Evolutionary conservation across 2,329 filamentous ascomycete genomes (phyloP).

Genomic region (Zymoseptoria crescenta): DNA sequence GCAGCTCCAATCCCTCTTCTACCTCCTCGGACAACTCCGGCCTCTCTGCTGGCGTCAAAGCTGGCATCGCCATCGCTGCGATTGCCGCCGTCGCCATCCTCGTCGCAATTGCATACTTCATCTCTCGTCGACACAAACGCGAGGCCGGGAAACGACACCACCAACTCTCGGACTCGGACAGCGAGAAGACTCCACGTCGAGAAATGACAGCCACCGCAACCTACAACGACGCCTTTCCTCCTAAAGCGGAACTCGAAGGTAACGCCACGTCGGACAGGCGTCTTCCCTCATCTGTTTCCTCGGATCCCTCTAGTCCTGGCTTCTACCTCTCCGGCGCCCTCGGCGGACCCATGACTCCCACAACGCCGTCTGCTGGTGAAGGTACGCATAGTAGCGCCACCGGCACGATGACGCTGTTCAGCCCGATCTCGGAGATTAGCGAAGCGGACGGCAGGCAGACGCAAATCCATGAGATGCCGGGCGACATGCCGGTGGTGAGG

Average conservation of each 20-base stretch:
- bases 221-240: constrained; percentile 17
- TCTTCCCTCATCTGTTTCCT: constrained; percentile 12
- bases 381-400: constrained; percentile 21
- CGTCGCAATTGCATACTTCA: constrained; percentile 28
- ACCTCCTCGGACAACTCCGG: neutral
- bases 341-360: constrained; percentile 11
- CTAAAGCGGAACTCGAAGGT: constrained; percentile 40
- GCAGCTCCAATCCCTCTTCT: neutral
- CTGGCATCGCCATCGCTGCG: constrained; percentile 38
- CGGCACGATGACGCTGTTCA: constrained; percentile 15
- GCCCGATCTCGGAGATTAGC: constrained; percentile 16
- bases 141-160: constrained; percentile 3
- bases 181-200: constrained; percentile 4
- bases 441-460: constrained; percentile 24
- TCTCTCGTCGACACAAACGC: constrained; percentile 14
- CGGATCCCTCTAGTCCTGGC: constrained; percentile 7
- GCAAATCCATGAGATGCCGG: constrained; percentile 43
- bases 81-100: constrained; percentile 29
- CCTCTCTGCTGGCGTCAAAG: constrained; percentile 33
- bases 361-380: constrained; percentile 17
- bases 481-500: constrained; percentile 48
- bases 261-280: constrained; percentile 14
- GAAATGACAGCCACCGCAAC: neutral
- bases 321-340: constrained; percentile 12
- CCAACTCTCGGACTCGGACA: neutral